Base-by-base conservation (phyloP, 352 stramenopile genomes). In the Phytophthora podocarpi region DNA sequence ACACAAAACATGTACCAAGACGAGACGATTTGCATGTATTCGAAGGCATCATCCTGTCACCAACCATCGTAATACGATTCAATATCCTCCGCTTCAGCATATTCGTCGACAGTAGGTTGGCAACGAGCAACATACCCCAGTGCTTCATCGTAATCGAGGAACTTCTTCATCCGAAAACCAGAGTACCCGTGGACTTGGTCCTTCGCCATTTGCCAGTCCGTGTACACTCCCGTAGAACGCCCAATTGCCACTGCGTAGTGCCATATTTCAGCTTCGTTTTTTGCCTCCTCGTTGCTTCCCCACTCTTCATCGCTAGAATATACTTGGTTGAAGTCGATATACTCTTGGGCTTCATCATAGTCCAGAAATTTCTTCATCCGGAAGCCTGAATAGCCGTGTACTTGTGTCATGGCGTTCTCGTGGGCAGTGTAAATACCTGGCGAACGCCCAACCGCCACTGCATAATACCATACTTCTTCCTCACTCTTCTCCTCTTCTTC, bases 321-420 rank as follows among this genome's bases (percentile, higher is more conserved):
- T 10, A 34, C 11, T 37, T 43, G 37, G 18, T 59, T 51, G 12
- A 26, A 43, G 53, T 56, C 20, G 18, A 63, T 26, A 16, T 55
- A 63, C 35, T 42, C 54, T 9, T 63, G 32, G 3, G 79, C 82
- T 39, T 88, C 58, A 8, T 57, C 39, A 16, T 69, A 47, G 11
- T 67, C 73, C 21, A 67, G 34, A 51, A 91, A 88, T 40, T 87
- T 88, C 48, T 91, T 88, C 55, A 74, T 87, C 9, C 62, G 49
- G 34, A 79, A 80, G 23, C 74, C 72, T 3, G 65, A 50, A 28
- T 77, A 87, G 13, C 76, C 76, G 32, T 85, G 79, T 16, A 89
- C 76, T 49, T 82, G 66, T 2, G 37, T 13, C 13, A 47, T 28
- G 1, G 39, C 53, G 7, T 61, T 31, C 5, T 54, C 13, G 23